phyloP scores from a whole-genome alignment of 1,284 basidiomycete species.

The Clitocybe nebularis region DNA sequence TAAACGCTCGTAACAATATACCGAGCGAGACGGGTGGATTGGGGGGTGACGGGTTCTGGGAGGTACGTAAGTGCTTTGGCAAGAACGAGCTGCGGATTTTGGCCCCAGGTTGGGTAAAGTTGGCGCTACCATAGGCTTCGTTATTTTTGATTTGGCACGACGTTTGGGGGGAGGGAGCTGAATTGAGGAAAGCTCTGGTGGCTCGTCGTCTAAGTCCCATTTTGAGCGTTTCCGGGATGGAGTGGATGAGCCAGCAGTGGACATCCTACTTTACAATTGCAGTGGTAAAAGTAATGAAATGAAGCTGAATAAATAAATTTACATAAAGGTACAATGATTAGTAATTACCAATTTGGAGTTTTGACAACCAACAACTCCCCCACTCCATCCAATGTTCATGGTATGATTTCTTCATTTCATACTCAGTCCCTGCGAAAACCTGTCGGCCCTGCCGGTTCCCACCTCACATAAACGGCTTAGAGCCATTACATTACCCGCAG shows the following conservation, averaged over 20 bases:
- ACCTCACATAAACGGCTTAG: too few relatives aligned
- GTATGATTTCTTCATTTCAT: too few relatives aligned
- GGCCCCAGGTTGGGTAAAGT: slow-evolving; percentile 15
- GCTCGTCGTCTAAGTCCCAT: slow-evolving; percentile 57
- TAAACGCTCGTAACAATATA: slow-evolving; percentile 88
- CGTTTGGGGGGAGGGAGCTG: slow-evolving; percentile 42
- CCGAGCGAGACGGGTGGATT: slow-evolving; percentile 81
- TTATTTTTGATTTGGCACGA: slow-evolving; percentile 37
- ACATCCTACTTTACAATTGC: too few relatives aligned
- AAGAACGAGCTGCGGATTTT: slow-evolving; percentile 19
- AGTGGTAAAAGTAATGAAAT: too few relatives aligned
- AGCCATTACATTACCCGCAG: too few relatives aligned
- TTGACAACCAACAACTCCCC: too few relatives aligned
- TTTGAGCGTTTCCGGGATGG: slow-evolving; percentile 66
- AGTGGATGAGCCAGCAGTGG: slow-evolving; percentile 35
- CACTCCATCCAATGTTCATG: too few relatives aligned
- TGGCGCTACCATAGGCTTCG: slow-evolving; percentile 16
- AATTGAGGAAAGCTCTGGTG: slow-evolving; percentile 28
- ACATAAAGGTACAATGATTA: too few relatives aligned
- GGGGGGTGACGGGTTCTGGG: slow-evolving; percentile 72
- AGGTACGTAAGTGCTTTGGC: slow-evolving; percentile 69
- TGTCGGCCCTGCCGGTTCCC: too few relatives aligned
- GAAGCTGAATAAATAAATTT: too few relatives aligned
- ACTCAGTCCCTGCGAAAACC: too few relatives aligned
- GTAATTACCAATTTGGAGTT: too few relatives aligned